phyloP scores from a whole-genome alignment of 306 rosid species.

The Lathyrus oleraceus region DNA sequence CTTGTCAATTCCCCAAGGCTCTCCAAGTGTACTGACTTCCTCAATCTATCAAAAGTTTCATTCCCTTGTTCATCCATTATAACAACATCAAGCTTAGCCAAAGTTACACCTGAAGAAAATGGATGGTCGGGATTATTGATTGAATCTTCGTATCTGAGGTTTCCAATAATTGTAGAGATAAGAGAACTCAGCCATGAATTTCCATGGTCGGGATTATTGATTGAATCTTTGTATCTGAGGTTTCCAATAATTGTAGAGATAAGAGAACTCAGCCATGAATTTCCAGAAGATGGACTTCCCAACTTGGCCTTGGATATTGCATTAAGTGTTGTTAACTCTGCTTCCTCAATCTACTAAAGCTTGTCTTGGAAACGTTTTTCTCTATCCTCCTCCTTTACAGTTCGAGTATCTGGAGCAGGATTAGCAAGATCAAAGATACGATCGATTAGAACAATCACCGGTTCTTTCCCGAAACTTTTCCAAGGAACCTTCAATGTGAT shows the following conservation, averaged over 20 bases:
- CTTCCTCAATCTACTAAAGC: conserved; percentile 97
- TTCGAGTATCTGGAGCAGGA: conserved; percentile 73
- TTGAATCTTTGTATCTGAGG: conserved; percentile 93
- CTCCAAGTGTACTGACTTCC: conserved; percentile 95
- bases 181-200: too few species aligned
- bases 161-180: too few species aligned
- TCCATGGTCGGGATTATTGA: too few species aligned
- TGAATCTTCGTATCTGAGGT: too few species aligned
- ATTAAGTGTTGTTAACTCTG: too few species aligned
- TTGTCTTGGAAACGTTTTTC: conserved; percentile 86
- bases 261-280: conserved; percentile 92
- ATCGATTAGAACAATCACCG: conserved; percentile 91
- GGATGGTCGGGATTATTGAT: conserved; percentile 81
- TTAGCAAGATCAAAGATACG: conserved; percentile 91
- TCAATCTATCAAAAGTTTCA: conserved; percentile 88
- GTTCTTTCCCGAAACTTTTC: conserved; percentile 99
- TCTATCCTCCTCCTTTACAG: conserved; percentile 86
- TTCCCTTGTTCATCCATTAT: conserved; percentile 92
- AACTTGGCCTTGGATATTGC: too few species aligned
- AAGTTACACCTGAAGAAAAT: conserved; percentile 82
- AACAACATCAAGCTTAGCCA: conserved; percentile 97
- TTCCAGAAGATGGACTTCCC: conserved; percentile 72
- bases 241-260: conserved; percentile 92
- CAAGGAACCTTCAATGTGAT: conserved; percentile 98
- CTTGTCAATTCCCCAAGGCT: conserved; percentile 94